Evolutionary conservation across 2,329 filamentous ascomycete species (phyloP), one percentile per base, ranked within the genome.

Genomic region (Lasiodiplodia sp.): DNA sequence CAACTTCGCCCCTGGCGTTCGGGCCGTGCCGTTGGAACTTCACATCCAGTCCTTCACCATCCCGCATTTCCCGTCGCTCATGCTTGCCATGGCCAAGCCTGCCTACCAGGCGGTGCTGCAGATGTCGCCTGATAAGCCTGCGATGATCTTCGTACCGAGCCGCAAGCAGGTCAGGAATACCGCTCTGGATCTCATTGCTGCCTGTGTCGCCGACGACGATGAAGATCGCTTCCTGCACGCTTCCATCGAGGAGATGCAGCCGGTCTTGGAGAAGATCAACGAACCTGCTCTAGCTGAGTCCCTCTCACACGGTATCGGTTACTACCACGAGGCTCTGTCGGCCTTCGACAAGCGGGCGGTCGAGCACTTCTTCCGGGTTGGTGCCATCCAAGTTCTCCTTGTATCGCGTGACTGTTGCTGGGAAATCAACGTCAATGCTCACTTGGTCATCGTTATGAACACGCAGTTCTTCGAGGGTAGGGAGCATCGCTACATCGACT

Each of bases 61-160:
- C 70, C 94, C 96, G 57, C 96, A 99, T 78, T 97, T 97, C 83
- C 96, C 96, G 4, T 98, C 96, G 12, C 86, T 99, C 51, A 99
- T 99, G 96, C 87, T 99, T 73, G 94, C 96, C 16, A 99, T 99
- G 96, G 93, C 94, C 18, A 95, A 96, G 79, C 96, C 96, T 23
- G 91, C 93, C 1, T 98, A 97, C 78, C 85, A 93, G 70, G 92
- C 95, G 2, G 92, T 99, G 72, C 88, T 93, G 2, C 93, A 97
- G 75, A 88, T 97, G 78, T 96, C 96, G 7, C 85, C 93, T 0
- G 91, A 96, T 71, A 96, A 97, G 81, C 94, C 95, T 34, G 91
- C 94, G 1, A 89, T 99, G 74, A 85, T 97, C 10, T 99, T 98
- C 74, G 93, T 98, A 40, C 94, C 96, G 0, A 97, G 88, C 77